Conservation (phyloP, 2,329 filamentous ascomycete genomes). For the Xylariaceae sp. region DNA sequence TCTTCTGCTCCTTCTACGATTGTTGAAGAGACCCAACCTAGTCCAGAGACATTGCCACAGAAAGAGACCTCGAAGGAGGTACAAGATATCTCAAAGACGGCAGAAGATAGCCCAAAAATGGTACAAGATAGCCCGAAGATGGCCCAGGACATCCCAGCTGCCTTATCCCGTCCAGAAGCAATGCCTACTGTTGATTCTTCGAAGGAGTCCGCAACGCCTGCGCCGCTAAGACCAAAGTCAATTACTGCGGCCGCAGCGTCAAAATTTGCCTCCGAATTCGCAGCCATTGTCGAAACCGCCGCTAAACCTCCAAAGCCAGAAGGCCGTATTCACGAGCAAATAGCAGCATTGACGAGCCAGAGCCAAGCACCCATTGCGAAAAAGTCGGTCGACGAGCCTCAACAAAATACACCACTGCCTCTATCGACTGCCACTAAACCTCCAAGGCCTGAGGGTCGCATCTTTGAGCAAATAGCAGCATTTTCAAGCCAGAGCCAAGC, state of each 20-base stretch:
- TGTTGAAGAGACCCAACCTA: conserved; percentile 11
- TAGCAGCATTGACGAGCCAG: conserved; percentile 28
- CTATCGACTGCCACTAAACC: conserved; percentile 12
- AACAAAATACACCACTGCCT: too few species aligned
- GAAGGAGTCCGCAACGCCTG: conserved; percentile 12
- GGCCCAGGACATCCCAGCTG: conserved; percentile 8
- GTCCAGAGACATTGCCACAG: background rate
- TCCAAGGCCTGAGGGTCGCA: conserved; percentile 21
- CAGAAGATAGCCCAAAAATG: background rate
- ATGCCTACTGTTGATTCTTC: conserved; percentile 15
- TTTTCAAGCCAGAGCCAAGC: conserved; percentile 28
- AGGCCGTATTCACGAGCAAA: conserved; percentile 29
- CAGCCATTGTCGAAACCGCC: conserved; percentile 18
- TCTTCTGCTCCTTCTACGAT: conserved; percentile 25
- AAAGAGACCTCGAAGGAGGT: background rate
- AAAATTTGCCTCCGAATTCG: conserved; percentile 19
- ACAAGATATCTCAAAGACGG: conserved; percentile 1
- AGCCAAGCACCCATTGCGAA: conserved; percentile 25
- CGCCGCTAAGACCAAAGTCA: conserved; percentile 19
- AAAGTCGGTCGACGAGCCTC: conserved; percentile 26
- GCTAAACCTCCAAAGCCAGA: conserved; percentile 18
- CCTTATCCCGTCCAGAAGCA: conserved; percentile 12
- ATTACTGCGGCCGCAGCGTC: conserved; percentile 28
- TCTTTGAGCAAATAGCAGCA: conserved; percentile 30
- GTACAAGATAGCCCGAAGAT: conserved; percentile 2